Percentiles rank a stretch among this genome's conserved stretches.
These are phyloP conservation scores for Capsicum baccatum DNA, from an alignment of 257 asterid genomes.

Conservation along the genomic window DNA sequence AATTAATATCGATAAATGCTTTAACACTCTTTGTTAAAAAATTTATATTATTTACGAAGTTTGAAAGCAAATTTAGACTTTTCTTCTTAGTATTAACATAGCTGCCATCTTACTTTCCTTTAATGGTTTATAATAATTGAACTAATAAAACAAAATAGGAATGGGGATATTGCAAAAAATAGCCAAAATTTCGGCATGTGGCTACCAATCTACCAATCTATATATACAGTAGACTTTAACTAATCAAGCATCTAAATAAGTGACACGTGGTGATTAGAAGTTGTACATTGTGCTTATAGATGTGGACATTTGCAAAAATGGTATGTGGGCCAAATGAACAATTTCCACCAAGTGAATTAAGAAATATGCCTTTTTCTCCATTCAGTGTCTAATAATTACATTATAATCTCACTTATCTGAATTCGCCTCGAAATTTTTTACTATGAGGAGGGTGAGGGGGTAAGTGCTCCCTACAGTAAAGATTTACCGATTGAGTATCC, in stretches of 20 bases:
- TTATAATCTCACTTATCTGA: too few relatives aligned
- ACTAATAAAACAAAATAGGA: too few relatives aligned
- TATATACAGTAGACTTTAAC: background rate
- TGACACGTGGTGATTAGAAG: slow-evolving; percentile 19
- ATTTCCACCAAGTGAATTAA: background rate
- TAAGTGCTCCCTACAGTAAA: too few relatives aligned
- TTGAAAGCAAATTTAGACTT: background rate
- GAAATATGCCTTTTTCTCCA: too few relatives aligned
- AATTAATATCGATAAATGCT: too few relatives aligned
- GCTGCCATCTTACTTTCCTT: background rate
- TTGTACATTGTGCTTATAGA: background rate
- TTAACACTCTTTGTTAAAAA: too few relatives aligned
- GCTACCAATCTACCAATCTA: background rate
- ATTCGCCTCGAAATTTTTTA: too few relatives aligned
- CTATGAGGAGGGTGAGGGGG: too few relatives aligned
- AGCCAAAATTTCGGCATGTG: background rate
- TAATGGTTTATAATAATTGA: too few relatives aligned
- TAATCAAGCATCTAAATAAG: background rate
- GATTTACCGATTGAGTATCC: too few relatives aligned
- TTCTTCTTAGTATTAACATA: background rate
- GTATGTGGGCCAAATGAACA: background rate
- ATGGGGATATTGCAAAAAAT: background rate
- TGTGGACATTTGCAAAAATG: background rate
- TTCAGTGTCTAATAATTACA: too few relatives aligned
- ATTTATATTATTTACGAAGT: background rate